Evolutionary conservation across 176 grass and related monocot genomes (phyloP).

Genomic region (Thinopyrum elongatum): DNA sequence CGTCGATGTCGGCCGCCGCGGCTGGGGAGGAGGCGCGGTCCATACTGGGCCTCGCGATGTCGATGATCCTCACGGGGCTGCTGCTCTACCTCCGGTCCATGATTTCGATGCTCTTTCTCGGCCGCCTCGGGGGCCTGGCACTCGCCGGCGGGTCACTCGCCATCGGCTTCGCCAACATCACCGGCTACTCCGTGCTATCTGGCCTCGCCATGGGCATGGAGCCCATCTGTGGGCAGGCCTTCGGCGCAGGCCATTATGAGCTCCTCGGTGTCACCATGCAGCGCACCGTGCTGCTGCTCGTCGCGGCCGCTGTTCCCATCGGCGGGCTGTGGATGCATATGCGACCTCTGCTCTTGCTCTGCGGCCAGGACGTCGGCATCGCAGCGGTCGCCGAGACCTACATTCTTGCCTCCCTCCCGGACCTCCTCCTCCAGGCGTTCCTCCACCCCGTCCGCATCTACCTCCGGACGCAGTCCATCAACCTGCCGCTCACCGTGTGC

Average conservation of each 20-base stretch:
- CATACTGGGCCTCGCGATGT: slow-evolving; percentile 55
- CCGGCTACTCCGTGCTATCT: slow-evolving; percentile 75
- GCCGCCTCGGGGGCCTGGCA: slow-evolving; percentile 55
- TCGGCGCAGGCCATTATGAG: slow-evolving; percentile 52
- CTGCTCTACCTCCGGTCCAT: slow-evolving; percentile 85
- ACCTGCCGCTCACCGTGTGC: slow-evolving; percentile 66
- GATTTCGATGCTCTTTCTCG: slow-evolving; percentile 93
- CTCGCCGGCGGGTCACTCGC: slow-evolving; percentile 88
- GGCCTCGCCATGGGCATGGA: slow-evolving; percentile 94
- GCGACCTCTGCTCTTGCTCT: slow-evolving; percentile 68
- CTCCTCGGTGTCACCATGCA: slow-evolving; percentile 72
- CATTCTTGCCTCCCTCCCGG: slow-evolving; percentile 77
- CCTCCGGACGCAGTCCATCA: slow-evolving; percentile 79
- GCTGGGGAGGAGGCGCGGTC: slow-evolving; percentile 45
- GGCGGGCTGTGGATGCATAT: slow-evolving; percentile 61
- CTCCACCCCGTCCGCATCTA: slow-evolving; percentile 78
- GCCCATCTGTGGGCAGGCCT: slow-evolving; percentile 82
- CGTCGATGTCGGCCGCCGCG: slow-evolving; percentile 34
- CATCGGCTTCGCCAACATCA: slow-evolving; percentile 91
- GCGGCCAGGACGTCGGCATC: slow-evolving; percentile 73
- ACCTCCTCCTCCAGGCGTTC: slow-evolving; percentile 71
- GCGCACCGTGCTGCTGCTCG: slow-evolving; percentile 68
- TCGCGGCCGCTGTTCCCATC: slow-evolving; percentile 56
- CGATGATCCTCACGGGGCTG: slow-evolving; percentile 78
- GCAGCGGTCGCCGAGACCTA: slow-evolving; percentile 63